Base-by-base conservation (phyloP, 495 filamentous ascomycete genomes). In the Trichoderma erinaceum region DNA sequence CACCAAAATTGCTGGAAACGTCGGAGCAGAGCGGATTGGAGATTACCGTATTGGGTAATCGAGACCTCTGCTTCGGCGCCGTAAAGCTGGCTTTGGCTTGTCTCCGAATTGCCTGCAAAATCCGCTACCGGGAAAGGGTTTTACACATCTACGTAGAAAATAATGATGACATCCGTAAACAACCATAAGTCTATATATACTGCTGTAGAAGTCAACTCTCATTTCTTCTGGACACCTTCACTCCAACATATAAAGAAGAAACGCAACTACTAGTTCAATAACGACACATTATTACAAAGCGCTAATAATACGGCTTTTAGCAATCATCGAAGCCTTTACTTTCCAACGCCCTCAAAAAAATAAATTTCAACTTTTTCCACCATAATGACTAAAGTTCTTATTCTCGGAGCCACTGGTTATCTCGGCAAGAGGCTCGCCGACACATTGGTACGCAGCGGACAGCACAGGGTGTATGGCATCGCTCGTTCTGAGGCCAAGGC, bases 301-400 rank as follows among this genome's bases (percentile, higher is more conserved):
- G 44, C 18, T 12, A 46, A 46, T 35, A 35, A 35, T 35, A 35
- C 32, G 6, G 3, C 6, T 35, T 35, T n/a, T n/a, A n/a, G n/a
- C n/a, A n/a, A n/a, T n/a, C n/a, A n/a, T n/a, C n/a, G n/a, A n/a
- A n/a, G n/a, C n/a, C n/a, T n/a, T n/a, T n/a, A n/a, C 41, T 15
- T 44, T 11, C 41, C 41, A 44, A 44, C 41, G 16, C 41, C 41
- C 10, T 11, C 41, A 11, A 11, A 44, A 1, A 1, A 1, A 44
- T 15, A 44, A 8, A 44, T 44, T 15, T 2, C 16, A 11, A 44
- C 11, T n/a, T 46, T n/a, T 56, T 23, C 50, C 21, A 2, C 12
- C 27, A 61, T 4, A 29, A 61, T 61, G 56, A 61, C 56, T 25
- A 61, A 61, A 61, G 56, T 61, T 13, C 56, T 61, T 61, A 7